Conservation (phyloP, 192 early-diverging fungal species). For the Linnemannia elongata region DNA sequence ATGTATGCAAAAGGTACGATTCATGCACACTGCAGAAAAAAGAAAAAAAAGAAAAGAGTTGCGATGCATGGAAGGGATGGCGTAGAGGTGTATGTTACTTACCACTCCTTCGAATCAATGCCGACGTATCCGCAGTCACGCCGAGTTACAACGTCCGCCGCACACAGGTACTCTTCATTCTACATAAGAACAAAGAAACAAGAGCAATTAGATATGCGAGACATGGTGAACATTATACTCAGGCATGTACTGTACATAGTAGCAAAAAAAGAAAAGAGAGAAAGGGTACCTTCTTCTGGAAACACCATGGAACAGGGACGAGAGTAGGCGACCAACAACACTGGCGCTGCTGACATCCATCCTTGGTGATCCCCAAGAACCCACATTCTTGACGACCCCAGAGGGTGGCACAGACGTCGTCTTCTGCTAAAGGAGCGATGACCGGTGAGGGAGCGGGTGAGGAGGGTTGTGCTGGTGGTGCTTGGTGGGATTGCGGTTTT, state of each 20-base stretch:
- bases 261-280: not conserved
- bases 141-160: constrained; percentile 26
- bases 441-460: not conserved
- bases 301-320: constrained; percentile 49
- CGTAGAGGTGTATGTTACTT: not conserved
- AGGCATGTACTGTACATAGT: too few relatives aligned
- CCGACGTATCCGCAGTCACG: constrained; percentile 48
- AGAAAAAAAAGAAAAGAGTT: not conserved
- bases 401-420: constrained; percentile 10
- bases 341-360: constrained; percentile 34
- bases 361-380: constrained; percentile 34
- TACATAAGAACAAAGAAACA: not conserved
- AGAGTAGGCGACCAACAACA: constrained; percentile 41
- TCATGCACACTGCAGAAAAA: not conserved
- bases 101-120: constrained; percentile 33
- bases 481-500: too few relatives aligned
- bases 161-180: constrained; percentile 39
- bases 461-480: not conserved
- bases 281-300: constrained; percentile 43
- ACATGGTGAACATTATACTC: not conserved
- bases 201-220: not conserved
- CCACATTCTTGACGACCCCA: constrained; percentile 37
- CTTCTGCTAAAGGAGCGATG: not conserved
- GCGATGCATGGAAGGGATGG: not conserved
- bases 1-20: not conserved